Percentiles rank a stretch among this genome's conserved stretches.
Conservation (phyloP, 129 eudicot genomes). For the Tagetes erecta region DNA sequence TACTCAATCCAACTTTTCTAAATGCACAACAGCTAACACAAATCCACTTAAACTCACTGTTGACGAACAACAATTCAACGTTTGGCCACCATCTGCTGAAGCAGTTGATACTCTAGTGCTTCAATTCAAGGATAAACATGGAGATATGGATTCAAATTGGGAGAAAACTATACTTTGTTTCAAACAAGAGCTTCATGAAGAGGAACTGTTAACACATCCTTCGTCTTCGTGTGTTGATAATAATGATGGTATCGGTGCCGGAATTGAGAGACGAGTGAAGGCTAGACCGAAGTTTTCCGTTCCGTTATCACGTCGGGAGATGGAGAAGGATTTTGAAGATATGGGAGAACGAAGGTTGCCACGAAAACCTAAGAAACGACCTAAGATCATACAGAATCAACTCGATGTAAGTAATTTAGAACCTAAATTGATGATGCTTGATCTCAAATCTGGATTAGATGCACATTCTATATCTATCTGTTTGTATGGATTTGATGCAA, state of each 20-base stretch:
- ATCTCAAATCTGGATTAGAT: not conserved
- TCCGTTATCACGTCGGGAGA: conserved; percentile 61
- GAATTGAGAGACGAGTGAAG: conserved; percentile 38
- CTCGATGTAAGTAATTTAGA: conserved; percentile 56
- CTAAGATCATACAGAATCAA: conserved; percentile 57
- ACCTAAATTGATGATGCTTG: not conserved
- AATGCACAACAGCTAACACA: conserved; percentile 23
- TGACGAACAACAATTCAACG: conserved; percentile 14
- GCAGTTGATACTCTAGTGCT: conserved; percentile 27
- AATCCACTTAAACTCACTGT: conserved; percentile 24
- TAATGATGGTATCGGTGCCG: conserved; percentile 6
- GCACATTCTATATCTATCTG: not conserved
- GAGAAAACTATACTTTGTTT: conserved; percentile 36
- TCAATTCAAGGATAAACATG: conserved; percentile 31
- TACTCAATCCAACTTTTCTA: conserved; percentile 24
- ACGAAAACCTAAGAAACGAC: conserved; percentile 67
- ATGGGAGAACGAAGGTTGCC: conserved; percentile 56
- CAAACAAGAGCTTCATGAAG: conserved; percentile 33
- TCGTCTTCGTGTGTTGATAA: conserved; percentile 28
- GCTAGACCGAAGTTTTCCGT: conserved; percentile 61
- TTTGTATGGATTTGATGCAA: not conserved
- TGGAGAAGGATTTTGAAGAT: conserved; percentile 72
- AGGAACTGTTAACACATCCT: conserved; percentile 14
- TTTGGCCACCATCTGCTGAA: conserved; percentile 37
- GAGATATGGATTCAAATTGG: conserved; percentile 39